These are phyloP conservation scores for Candolleomyces efflorescens DNA, from an alignment of 768 basidiomycete species.

Conservation along the genomic window DNA sequence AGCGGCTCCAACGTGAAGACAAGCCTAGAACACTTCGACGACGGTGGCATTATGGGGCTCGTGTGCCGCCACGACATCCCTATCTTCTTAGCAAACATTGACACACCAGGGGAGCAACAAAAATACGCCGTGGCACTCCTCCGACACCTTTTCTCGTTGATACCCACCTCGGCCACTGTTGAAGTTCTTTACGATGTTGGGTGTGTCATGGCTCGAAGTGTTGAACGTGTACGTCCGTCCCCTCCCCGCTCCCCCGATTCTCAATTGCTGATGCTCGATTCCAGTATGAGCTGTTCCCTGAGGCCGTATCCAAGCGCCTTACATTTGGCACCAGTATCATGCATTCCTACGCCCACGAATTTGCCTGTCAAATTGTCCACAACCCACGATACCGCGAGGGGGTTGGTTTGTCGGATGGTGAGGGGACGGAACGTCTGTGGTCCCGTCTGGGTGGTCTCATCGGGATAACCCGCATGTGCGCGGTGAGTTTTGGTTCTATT, in stretches of 20 bases:
- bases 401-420: constrained; percentile 27
- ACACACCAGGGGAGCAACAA: constrained; percentile 32
- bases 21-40: constrained; percentile 1
- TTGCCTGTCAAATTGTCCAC: constrained; percentile 28
- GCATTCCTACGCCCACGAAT: constrained; percentile 27
- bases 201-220: constrained; percentile 24
- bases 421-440: constrained; percentile 32
- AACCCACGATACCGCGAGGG: constrained; percentile 25
- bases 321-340: constrained; percentile 27
- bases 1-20: constrained; percentile 15
- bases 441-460: constrained; percentile 28
- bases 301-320: constrained; percentile 14
- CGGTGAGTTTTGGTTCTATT: constrained; percentile 19
- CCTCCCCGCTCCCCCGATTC: too few species aligned
- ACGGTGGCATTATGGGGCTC: constrained; percentile 7
- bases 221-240: constrained; percentile 22
- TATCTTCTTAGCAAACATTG: constrained; percentile 8
- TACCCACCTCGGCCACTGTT: constrained; percentile 22
- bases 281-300: constrained; percentile 24
- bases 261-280: too few species aligned
- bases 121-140: constrained; percentile 32
- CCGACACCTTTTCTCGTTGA: constrained; percentile 19
- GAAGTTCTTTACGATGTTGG: constrained; percentile 24
- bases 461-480: not conserved
- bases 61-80: constrained; percentile 3